Percentiles rank a stretch among this genome's conserved stretches.
phyloP scores from a whole-genome alignment of 257 asterid species.

The Lycium barbarum region DNA sequence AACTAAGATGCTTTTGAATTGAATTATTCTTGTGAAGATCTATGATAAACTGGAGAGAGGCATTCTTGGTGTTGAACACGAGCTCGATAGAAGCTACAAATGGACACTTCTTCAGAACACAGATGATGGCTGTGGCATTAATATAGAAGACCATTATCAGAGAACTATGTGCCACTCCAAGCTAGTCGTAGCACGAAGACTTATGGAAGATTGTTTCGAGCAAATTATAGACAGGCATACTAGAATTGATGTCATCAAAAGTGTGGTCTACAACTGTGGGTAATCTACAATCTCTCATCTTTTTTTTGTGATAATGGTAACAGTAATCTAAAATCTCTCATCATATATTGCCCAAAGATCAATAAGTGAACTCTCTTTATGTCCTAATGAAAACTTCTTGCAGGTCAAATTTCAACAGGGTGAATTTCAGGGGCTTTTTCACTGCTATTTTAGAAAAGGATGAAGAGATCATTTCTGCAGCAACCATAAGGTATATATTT shows the following conservation, averaged over 20 bases:
- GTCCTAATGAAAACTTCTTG: slow-evolving; percentile 25
- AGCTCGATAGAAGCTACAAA: slow-evolving; percentile 47
- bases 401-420: slow-evolving; percentile 60
- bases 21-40: slow-evolving; percentile 37
- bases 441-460: slow-evolving; percentile 63
- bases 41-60: slow-evolving; percentile 41
- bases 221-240: slow-evolving; percentile 57
- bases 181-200: slow-evolving; percentile 58
- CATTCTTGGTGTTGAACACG: slow-evolving; percentile 47
- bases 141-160: slow-evolving; percentile 38
- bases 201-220: slow-evolving; percentile 64
- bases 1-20: slow-evolving; percentile 9
- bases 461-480: slow-evolving; percentile 64
- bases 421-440: slow-evolving; percentile 53
- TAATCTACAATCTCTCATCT: slow-evolving; percentile 26
- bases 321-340: slow-evolving; percentile 34
- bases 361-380: not conserved
- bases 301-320: too few species aligned
- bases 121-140: slow-evolving; percentile 40
- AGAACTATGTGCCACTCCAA: slow-evolving; percentile 59
- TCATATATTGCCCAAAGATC: not conserved
- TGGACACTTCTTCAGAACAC: slow-evolving; percentile 58
- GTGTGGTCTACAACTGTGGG: slow-evolving; percentile 65
- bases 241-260: slow-evolving; percentile 46
- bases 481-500: slow-evolving; percentile 54